Evolutionary conservation across 352 stramenopile genomes (phyloP), one percentile per base, ranked within the genome.

Genomic region (Phytophthora agathidicida): DNA sequence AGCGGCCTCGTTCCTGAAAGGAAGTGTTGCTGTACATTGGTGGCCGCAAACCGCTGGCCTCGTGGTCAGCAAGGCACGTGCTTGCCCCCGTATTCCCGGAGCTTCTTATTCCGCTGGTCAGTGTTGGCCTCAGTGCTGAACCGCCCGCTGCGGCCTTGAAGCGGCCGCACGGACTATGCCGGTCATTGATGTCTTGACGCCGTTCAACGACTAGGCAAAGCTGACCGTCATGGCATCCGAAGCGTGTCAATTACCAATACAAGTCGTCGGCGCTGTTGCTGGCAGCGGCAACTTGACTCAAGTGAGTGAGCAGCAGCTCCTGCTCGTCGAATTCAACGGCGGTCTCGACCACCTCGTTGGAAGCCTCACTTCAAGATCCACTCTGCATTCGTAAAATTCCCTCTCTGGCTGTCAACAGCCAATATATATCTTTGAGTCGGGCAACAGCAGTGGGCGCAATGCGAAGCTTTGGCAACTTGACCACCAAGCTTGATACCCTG

Each of bases 171-270:
- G 35, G 5, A 11, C 16, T 37, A 23, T 30, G 24, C 8, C 26
- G 24, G 9, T 23, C n/a, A 3, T 14, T 27, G 27, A 54, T 54
- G 41, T 8, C 52, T 35, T 54, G 52, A 53, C 28, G 10, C 47
- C 36, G 52, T 20, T 39, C 53, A 47, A 45, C 14, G 13, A 27
- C 22, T n/a, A n/a, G n/a, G n/a, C n/a, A n/a, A n/a, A n/a, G n/a
- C 3, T 8, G 30, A 17, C 11, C 32, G 24, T 5, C 20, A 14
- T 23, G 19, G n/a, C 47, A 46, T 36, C 33, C 8, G 17, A 30
- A 37, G 31, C 41, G 52, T 61, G 42, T 11, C 42, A 37, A 55
- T 22, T 31, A 38, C 42, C 53, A 56, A 56, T 55, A 26, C 43
- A 35, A 56, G 43, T 19, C 17, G 33, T 6, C 26, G 23, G 20